Evolutionary conservation across 1,284 basidiomycete genomes (phyloP), one percentile per base, ranked within the genome.

Genomic region (Microbotryum scabiosae): DNA sequence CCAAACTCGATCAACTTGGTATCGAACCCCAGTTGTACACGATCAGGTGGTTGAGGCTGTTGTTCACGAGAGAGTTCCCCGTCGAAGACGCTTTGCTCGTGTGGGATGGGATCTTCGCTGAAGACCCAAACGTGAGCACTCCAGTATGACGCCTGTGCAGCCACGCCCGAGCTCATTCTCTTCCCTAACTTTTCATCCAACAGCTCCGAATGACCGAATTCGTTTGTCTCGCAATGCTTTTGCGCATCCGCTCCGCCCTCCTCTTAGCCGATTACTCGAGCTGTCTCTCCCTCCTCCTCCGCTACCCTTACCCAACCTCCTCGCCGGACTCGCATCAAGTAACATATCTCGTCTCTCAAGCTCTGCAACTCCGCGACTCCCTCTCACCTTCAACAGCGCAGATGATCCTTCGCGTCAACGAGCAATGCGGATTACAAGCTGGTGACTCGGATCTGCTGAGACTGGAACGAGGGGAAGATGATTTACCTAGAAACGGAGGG

Each of bases 1-100:
- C 82, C 64, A 79, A 81, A 48, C 79, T 96, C 76, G 84, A 88
- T 67, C 81, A 79, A 36, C 81, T 84, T 43, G 87, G 86, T 3
- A 85, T 96, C 50, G 92, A 97, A 74, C 89, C 91, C 7, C 92
- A 96, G 74, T 87, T 96, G 51, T 97, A 90, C 77, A 90, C 89
- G 60, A 91, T 96, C 87, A 90, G 92, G 30, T 96, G 91, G 90
- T 77, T 96, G 10, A 81, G 93, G 26, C 77, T 96, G 16, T 77
- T 96, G 7, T 94, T 94, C 74, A 92, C 90, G 1, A 81, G 92
- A 49, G 92, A 97, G 75, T 86, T 96, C 66, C 79, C 76, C 48
- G 80, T 90, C 79, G 72, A 78, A 9, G 84, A 88, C 67, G 82
- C 88, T 90, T 57, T 72, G 81, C 78, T 82, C 25, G 72, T 97